These are phyloP conservation scores for Auricularia cornea DNA, from an alignment of 768 basidiomycete genomes.

Conservation along the genomic window DNA sequence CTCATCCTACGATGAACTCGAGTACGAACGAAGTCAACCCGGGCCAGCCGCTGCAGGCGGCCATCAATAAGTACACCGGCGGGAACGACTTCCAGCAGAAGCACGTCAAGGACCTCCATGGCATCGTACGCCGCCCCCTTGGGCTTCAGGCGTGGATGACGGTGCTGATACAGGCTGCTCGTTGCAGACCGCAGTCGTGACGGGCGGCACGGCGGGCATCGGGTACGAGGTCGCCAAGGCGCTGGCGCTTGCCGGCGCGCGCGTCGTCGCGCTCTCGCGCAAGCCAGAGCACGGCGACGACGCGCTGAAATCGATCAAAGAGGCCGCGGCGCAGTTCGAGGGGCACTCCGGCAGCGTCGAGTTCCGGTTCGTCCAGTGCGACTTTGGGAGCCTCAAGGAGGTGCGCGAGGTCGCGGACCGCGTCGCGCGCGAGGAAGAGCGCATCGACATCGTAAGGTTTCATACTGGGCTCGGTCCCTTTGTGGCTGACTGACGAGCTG, in stretches of 20 bases:
- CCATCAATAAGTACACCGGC: not conserved
- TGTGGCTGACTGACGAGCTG: not conserved
- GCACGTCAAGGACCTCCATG: not conserved
- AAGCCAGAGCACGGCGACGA: slow-evolving; percentile 17
- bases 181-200: slow-evolving; percentile 21
- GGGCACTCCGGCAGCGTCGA: slow-evolving; percentile 18
- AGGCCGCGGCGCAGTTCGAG: not conserved
- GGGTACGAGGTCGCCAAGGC: slow-evolving; percentile 24
- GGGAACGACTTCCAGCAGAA: not conserved
- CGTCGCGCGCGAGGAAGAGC: slow-evolving; percentile 11
- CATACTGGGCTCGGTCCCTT: too few species aligned
- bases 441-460: slow-evolving; percentile 13
- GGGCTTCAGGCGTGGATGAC: too few species aligned
- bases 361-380: slow-evolving; percentile 20
- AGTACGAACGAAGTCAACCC: too few species aligned
- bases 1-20: too few species aligned
- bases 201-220: slow-evolving; percentile 23
- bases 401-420: slow-evolving; percentile 21
- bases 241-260: slow-evolving; percentile 20
- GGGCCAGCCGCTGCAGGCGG: not conserved
- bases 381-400: slow-evolving; percentile 18
- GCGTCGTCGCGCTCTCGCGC: slow-evolving; percentile 19
- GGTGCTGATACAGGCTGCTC: too few species aligned
- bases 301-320: slow-evolving; percentile 15
- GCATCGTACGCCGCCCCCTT: not conserved